Percentiles rank a stretch among this genome's conserved stretches.
Evolutionary conservation across 176 grass and related monocot species (phyloP).

Genomic region (Triticum turgidum): DNA sequence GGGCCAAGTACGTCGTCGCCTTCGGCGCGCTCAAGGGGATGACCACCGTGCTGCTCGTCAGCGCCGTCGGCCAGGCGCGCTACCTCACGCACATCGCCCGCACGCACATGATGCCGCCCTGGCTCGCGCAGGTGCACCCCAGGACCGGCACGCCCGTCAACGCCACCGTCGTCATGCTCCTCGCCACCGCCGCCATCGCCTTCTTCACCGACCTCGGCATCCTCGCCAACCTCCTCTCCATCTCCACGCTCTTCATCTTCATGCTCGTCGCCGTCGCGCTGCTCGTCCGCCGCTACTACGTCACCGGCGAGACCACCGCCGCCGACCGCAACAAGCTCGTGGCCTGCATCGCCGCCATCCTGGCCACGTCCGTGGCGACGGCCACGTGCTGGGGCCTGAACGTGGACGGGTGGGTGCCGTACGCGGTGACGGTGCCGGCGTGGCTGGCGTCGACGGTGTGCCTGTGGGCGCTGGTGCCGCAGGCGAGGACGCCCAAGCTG

Average conservation of each 20-base stretch:
- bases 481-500: conserved; percentile 47
- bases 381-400: conserved; percentile 31
- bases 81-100: conserved; percentile 71
- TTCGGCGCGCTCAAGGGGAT: conserved; percentile 78
- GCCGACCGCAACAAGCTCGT: conserved; percentile 40
- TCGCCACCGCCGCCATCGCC: conserved; percentile 51
- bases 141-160: conserved; percentile 49
- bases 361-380: conserved; percentile 31
- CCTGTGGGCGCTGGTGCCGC: conserved; percentile 52
- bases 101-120: conserved; percentile 63
- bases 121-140: conserved; percentile 49
- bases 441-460: conserved; percentile 44
- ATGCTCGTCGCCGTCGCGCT: conserved; percentile 65
- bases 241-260: conserved; percentile 81
- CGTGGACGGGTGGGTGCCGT: conserved; percentile 37
- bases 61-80: conserved; percentile 56
- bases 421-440: conserved; percentile 30
- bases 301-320: conserved; percentile 38
- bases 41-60: conserved; percentile 71
- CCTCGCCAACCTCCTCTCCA: conserved; percentile 64
- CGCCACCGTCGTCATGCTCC: conserved; percentile 67
- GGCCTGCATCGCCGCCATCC: conserved; percentile 38
- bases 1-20: conserved; percentile 73
- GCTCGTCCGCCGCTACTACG: conserved; percentile 58
- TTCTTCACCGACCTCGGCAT: conserved; percentile 61